Conservation (phyloP, 202 grass and related monocot species). For the Zizania palustris region DNA sequence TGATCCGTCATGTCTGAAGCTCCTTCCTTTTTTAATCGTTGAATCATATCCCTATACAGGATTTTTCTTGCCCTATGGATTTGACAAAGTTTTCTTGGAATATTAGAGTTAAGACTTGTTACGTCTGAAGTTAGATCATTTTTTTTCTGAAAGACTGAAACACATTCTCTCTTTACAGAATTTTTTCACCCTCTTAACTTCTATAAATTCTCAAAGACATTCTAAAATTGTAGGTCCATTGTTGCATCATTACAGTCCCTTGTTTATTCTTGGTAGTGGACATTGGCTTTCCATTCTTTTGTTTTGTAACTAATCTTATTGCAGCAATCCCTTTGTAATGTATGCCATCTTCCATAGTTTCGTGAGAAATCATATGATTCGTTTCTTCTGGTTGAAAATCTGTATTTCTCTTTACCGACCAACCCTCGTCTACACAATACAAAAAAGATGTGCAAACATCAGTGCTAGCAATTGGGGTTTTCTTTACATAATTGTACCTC, state of each 20-base stretch:
- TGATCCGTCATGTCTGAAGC: background rate
- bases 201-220: background rate
- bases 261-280: background rate
- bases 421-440: too few relatives aligned
- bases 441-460: too few relatives aligned
- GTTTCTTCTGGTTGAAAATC: too few relatives aligned
- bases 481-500: too few relatives aligned
- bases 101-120: background rate
- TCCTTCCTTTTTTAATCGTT: background rate
- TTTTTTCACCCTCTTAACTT: background rate
- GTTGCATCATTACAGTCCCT: too few relatives aligned
- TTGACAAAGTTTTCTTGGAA: background rate
- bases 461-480: too few relatives aligned
- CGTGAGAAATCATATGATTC: too few relatives aligned
- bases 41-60: background rate
- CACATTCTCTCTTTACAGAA: background rate
- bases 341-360: too few relatives aligned
- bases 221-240: background rate
- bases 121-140: background rate
- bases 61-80: background rate
- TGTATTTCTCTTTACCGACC: too few relatives aligned
- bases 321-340: too few relatives aligned
- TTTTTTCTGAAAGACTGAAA: background rate
- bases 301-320: too few relatives aligned
- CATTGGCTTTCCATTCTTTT: too few relatives aligned